These are phyloP conservation scores for Juncus effusus DNA, from an alignment of 176 grass and related monocot genomes.

Conservation along the genomic window DNA sequence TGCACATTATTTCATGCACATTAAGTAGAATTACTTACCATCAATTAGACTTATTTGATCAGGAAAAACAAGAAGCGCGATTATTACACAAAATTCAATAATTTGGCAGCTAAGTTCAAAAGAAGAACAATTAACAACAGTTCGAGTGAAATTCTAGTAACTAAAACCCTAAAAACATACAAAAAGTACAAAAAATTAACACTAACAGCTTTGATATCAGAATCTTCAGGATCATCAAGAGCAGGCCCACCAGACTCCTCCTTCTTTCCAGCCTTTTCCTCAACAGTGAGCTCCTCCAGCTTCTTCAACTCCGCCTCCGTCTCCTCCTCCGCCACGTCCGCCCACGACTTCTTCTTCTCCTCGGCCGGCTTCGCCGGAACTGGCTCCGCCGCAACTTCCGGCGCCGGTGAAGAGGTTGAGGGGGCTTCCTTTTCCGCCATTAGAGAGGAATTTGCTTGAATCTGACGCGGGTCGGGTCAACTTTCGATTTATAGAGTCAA, in stretches of 20 bases:
- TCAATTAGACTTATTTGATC: too few species aligned
- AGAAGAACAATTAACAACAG: neutral
- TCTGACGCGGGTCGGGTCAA: conserved; percentile 8
- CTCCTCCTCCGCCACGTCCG: conserved; percentile 69
- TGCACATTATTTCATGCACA: too few species aligned
- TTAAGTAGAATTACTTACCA: too few species aligned
- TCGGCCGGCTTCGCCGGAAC: conserved; percentile 24
- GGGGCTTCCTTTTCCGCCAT: conserved; percentile 24
- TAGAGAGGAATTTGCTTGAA: conserved; percentile 6
- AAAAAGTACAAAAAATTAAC: neutral
- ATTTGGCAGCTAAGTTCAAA: neutral
- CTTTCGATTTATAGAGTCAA: neutral
- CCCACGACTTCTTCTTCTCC: conserved; percentile 78
- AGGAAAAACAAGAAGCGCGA: too few species aligned
- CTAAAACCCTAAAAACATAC: neutral
- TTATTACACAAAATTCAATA: too few species aligned
- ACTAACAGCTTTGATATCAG: conserved; percentile 81
- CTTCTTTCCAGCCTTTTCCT: conserved; percentile 12
- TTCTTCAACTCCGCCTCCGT: conserved; percentile 66
- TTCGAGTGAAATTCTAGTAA: conserved; percentile 12
- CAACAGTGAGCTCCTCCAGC: conserved; percentile 67
- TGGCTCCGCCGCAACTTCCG: conserved; percentile 44
- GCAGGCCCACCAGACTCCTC: conserved; percentile 27
- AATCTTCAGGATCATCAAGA: conserved; percentile 77
- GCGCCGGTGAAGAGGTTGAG: conserved; percentile 13